phyloP scores from a whole-genome alignment of 2,329 filamentous ascomycete species.

The Cladosporium sp. region DNA sequence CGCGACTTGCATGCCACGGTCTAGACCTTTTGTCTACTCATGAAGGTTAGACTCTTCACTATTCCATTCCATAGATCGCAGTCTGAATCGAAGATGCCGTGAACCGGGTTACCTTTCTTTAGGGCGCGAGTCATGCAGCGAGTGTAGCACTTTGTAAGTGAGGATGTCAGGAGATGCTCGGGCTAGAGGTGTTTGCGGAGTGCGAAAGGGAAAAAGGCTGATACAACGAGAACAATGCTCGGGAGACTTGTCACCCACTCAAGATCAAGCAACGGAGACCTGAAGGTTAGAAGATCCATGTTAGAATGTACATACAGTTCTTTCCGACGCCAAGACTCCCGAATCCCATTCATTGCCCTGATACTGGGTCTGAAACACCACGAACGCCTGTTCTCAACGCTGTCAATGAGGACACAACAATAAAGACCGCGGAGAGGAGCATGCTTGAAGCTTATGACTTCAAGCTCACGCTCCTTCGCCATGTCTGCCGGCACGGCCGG shows the following conservation, averaged over 20 bases:
- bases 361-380: slow-evolving; percentile 1
- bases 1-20: neutral
- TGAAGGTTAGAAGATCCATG: neutral
- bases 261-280: neutral
- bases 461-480: slow-evolving; percentile 23
- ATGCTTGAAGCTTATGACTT: neutral
- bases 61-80: neutral
- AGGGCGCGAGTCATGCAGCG: neutral
- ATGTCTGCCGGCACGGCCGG: slow-evolving; percentile 36
- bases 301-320: slow-evolving; percentile 9
- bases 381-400: slow-evolving; percentile 3
- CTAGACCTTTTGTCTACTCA: neutral
- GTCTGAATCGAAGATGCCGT: neutral
- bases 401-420: slow-evolving; percentile 1
- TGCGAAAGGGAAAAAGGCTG: slow-evolving; percentile 7
- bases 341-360: slow-evolving; percentile 1
- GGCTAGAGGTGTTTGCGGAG: neutral
- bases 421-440: neutral
- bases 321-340: slow-evolving; percentile 1
- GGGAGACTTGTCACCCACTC: neutral
- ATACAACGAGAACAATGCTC: slow-evolving; percentile 11
- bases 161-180: slow-evolving; percentile 10
- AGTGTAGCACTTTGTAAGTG: neutral
- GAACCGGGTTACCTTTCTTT: slow-evolving; percentile 6
- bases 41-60: neutral